Base-by-base conservation (phyloP, 305 asterid species). In the Solanum aculeatissimum region DNA sequence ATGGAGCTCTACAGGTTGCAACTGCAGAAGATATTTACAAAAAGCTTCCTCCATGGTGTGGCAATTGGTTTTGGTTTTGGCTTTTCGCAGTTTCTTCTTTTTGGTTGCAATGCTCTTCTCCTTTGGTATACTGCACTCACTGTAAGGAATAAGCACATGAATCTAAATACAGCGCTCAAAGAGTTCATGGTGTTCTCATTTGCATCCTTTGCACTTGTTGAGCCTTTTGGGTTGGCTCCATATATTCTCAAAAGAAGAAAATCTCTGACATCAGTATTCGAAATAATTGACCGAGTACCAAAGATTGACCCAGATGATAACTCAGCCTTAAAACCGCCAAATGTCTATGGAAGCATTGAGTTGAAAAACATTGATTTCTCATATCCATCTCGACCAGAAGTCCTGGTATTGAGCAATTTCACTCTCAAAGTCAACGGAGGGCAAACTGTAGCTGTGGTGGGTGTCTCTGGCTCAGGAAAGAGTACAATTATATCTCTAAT, bases 151-250 rank as follows among this genome's bases (percentile, higher is more conserved):
- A 83, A 86, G 43, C 85, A 93, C 88, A 84, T 90, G 93, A 63
- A 40, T 81, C 85, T 95, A 91, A 58, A 91, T 27, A 94, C 99
- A 62, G 99, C 99, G 70, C 89, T 97, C 35, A 95, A 91, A 86
- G 99, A 92, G 90, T 97, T 94, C 87, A 97, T 97, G 98, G 99
- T 97, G 45, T 97, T 97, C 93, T 95, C 99, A 86, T 97, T 97
- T 86, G 98, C 98, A 45, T 93, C 99, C 58, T 97, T 97, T 85
- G 99, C 99, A 35, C 95, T 97, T 70, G 99, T 97, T 69, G 99
- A 97, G 87, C 99, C 99, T 70, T 97, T 97, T 83, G 99, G 99
- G 72, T 91, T 97, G 95, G 99, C 99, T 87, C 99, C 99, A 19
- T 97, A 97, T 81, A 97, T 97, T 88, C 95, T 97, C 77, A 97